A percentile compares a stretch with the other conserved stretches of the same genome.
These are phyloP conservation scores for Echria macrotheca DNA, from an alignment of 495 filamentous ascomycete genomes.

Conservation along the genomic window DNA sequence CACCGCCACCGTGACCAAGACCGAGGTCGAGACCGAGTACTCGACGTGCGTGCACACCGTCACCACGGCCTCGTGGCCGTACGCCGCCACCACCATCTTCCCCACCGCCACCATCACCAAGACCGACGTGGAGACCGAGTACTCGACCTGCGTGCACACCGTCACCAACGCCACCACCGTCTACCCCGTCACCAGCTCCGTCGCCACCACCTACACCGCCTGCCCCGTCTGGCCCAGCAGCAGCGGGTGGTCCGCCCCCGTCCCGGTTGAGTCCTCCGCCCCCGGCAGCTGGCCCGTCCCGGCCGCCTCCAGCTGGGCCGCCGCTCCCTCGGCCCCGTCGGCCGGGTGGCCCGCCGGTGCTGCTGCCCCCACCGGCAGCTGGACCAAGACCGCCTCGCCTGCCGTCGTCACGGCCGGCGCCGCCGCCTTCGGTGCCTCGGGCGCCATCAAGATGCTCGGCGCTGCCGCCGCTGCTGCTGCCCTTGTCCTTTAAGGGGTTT, in stretches of 20 bases:
- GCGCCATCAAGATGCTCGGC: conserved; percentile 1
- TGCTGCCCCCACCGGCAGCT: conserved; percentile 4
- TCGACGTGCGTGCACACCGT: conserved; percentile 6
- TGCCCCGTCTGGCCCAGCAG: background rate
- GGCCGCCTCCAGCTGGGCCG: background rate
- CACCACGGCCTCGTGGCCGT: background rate
- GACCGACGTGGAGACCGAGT: background rate
- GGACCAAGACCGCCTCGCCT: background rate
- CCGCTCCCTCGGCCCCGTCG: background rate
- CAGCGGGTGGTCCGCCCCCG: background rate
- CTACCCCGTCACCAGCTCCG: background rate
- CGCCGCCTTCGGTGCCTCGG: conserved; percentile 1
- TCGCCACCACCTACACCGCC: conserved; percentile 2
- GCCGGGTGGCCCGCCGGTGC: background rate
- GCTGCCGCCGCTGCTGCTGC: conserved; percentile 3
- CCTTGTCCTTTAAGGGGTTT: conserved; percentile 7
- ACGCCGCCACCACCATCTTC: background rate
- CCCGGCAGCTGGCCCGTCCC: no score
- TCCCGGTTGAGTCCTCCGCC: no score
- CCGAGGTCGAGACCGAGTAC: background rate
- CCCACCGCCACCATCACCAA: background rate
- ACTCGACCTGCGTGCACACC: conserved; percentile 4
- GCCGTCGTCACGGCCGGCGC: conserved; percentile 12
- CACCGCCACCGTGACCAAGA: background rate
- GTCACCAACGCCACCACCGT: conserved; percentile 6